Evolutionary conservation across 2,329 filamentous ascomycete genomes (phyloP).

Genomic region (Didymella glomerata): DNA sequence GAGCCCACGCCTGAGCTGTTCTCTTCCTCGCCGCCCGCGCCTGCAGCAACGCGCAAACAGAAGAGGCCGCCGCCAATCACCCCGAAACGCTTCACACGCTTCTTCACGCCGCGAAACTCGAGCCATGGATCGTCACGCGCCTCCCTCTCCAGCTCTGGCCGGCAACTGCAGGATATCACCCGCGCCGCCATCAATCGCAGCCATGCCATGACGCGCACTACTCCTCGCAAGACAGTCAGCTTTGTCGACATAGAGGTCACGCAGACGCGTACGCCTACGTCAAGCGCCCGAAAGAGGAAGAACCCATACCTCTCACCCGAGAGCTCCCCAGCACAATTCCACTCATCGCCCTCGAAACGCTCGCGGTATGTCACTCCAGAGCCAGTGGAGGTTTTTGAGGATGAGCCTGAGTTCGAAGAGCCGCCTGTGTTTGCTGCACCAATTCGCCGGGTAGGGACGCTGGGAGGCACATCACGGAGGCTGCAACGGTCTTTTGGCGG

Average conservation of each 20-base stretch:
- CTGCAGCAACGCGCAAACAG: conserved; percentile 50
- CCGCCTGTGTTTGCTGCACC: conserved; percentile 40
- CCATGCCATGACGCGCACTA: conserved; percentile 39
- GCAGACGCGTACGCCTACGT: conserved; percentile 43
- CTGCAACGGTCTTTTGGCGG: conserved; percentile 59
- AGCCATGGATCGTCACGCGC: conserved; percentile 41
- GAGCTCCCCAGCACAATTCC: conserved; percentile 49
- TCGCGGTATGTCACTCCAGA: conserved; percentile 40
- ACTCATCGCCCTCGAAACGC: conserved; percentile 54
- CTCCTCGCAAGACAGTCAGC: conserved; percentile 52
- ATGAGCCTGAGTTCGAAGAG: conserved; percentile 39
- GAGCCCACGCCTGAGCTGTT: conserved; percentile 50
- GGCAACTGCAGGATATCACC: conserved; percentile 61
- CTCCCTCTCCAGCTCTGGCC: conserved; percentile 51
- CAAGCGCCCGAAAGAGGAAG: conserved; percentile 49
- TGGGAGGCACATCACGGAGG: conserved; percentile 49
- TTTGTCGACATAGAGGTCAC: conserved; percentile 47
- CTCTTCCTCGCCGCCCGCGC: conserved; percentile 50
- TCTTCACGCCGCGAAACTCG: conserved; percentile 58
- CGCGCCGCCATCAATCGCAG: conserved; percentile 55
- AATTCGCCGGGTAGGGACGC: conserved; percentile 49
- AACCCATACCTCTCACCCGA: conserved; percentile 51
- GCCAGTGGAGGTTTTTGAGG: conserved; percentile 46
- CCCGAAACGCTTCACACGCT: conserved; percentile 60
- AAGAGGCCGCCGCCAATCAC: conserved; percentile 60